Base-by-base conservation (phyloP, 805 yeast species). In the Sugiyamaella valdiviana region DNA sequence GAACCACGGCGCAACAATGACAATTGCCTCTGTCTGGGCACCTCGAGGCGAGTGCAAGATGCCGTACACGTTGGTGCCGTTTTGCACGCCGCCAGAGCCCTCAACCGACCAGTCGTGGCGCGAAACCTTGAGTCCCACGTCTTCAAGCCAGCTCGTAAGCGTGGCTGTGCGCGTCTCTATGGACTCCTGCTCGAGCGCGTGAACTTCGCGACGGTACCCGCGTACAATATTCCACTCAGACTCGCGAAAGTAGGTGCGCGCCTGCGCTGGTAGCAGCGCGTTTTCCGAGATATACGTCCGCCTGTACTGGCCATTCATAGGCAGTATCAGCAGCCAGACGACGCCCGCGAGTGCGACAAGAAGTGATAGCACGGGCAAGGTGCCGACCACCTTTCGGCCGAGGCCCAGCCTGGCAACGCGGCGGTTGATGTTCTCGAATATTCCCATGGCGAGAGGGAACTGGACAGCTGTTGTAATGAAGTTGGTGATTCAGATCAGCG, bases 251-350 rank as follows among this genome's bases (percentile, higher is more conserved):
- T 88, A 89, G 20, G 95, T 82, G 57, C 83, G 82, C 2, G 93
- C 98, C 64, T 93, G 98, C 0, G 95, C 90, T 6, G 99, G 97
- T 86, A 93, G 82, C 63, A 93, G 71, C 26, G 99, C 99, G 66
- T 93, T 93, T 62, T 93, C 99, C 6, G 95, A 84, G 10, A 90
- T 84, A 64, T 93, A 93, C 1, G 96, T 88, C 53, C 73, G 67
- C 48, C 97, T 72, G 63, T 71, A 87, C 61, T 86, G 87, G 17
- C 96, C 98, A 15, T 84, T 84, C 57, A 80, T 53, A 0, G 98
- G 96, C 44, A 89, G 69, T 19, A 67, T 58, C 4, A 75, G 66
- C 12, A 93, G 68, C 79, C 85, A 77, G 0, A 69, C 61, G 7
- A 80, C 55, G 5, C 88, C 85, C 9, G 53, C 51, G 3, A 63